Evolutionary conservation across 805 yeast genomes (phyloP).

Genomic region (Sungouiella blattae): DNA sequence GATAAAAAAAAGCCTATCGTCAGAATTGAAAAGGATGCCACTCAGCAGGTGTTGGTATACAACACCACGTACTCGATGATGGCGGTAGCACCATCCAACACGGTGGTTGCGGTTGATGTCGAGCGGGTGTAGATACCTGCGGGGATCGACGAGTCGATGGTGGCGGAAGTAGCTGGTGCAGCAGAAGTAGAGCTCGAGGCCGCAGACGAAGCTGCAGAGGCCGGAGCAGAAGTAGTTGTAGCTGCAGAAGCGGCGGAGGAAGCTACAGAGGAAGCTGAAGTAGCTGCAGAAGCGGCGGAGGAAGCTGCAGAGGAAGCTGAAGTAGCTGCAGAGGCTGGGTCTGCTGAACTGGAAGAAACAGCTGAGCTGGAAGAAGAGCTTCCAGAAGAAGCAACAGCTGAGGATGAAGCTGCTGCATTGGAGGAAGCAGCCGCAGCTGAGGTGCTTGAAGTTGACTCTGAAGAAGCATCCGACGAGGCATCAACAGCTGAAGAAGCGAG

Average conservation of each 20-base stretch:
- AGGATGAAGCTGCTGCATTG: constrained; percentile 1
- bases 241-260: background rate
- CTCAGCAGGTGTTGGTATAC: constrained; percentile 20
- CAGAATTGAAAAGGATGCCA: background rate
- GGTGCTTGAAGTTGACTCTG: constrained; percentile 1
- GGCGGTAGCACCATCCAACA: constrained; percentile 19
- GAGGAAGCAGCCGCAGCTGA: constrained; percentile 1
- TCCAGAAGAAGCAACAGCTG: constrained; percentile 2
- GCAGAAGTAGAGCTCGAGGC: constrained; percentile 1
- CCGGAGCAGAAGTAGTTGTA: background rate
- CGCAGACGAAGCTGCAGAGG: background rate
- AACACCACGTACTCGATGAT: constrained; percentile 23
- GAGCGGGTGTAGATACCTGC: constrained; percentile 21
- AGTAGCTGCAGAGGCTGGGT: background rate
- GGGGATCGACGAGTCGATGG: constrained; percentile 12
- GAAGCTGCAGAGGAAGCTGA: background rate
- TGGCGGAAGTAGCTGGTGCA: constrained; percentile 1
- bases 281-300: constrained; percentile 1
- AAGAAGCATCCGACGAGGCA: no score
- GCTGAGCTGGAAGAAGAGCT: constrained; percentile 2
- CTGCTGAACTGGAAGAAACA: constrained; percentile 1
- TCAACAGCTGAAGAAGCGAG: constrained; percentile 1
- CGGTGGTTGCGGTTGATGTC: constrained; percentile 18
- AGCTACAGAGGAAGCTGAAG: background rate
- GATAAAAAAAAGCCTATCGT: background rate